Percentiles rank a stretch among this genome's conserved stretches.
Conservation (phyloP, 192 early-diverging fungal genomes). For the Borealophlyctis nickersoniae region DNA sequence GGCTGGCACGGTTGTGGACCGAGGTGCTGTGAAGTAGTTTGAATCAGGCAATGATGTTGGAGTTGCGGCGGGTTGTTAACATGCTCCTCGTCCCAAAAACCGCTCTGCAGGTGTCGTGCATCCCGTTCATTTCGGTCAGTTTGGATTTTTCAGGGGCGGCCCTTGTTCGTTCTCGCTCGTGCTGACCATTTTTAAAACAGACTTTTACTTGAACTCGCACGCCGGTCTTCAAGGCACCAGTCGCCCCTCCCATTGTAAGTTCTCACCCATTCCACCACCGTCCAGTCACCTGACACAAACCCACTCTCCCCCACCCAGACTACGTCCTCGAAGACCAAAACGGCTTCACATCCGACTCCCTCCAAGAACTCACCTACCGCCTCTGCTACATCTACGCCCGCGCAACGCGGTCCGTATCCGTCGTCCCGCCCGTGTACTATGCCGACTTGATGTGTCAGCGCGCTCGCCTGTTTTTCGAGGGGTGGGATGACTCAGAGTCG, state of each 20-base stretch:
- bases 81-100: neutral
- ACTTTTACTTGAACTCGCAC: constrained; percentile 85
- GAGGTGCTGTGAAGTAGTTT: constrained; percentile 19
- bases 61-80: neutral
- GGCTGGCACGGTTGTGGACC: constrained; percentile 80
- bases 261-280: neutral
- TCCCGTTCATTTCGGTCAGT: constrained; percentile 64
- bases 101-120: constrained; percentile 56
- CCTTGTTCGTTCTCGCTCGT: constrained; percentile 42
- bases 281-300: neutral
- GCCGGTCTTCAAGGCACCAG: constrained; percentile 87
- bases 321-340: constrained; percentile 84
- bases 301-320: constrained; percentile 37
- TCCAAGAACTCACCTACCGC: constrained; percentile 80
- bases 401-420: constrained; percentile 74
- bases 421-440: constrained; percentile 87
- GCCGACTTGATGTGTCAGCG: constrained; percentile 79
- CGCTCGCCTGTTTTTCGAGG: constrained; percentile 23
- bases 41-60: neutral
- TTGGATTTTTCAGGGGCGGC: neutral
- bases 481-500: too few relatives aligned
- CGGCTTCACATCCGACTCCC: constrained; percentile 67
- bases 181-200: constrained; percentile 39
- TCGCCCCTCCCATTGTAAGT: constrained; percentile 66
- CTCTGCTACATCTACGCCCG: constrained; percentile 84